Evolutionary conservation across 2,329 filamentous ascomycete species (phyloP).

Genomic region (Alternaria brassicicola): DNA sequence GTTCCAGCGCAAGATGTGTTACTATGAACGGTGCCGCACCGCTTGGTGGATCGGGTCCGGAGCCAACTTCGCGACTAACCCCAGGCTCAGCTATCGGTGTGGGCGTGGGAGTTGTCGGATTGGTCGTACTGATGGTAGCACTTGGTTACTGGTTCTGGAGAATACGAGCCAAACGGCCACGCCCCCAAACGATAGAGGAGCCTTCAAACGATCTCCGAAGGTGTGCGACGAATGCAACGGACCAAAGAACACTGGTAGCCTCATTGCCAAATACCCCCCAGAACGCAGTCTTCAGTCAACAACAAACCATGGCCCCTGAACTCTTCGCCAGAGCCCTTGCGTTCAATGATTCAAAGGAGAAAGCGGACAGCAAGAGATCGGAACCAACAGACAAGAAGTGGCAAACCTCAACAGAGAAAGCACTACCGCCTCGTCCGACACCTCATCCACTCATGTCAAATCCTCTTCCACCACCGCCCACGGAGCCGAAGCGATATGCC

Average conservation of each 20-base stretch:
- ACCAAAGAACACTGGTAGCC: conserved; percentile 34
- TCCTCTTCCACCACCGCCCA: conserved; percentile 25
- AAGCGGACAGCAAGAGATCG: not conserved
- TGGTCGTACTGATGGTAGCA: conserved; percentile 28
- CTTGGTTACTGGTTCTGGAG: conserved; percentile 34
- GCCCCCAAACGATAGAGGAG: conserved; percentile 23
- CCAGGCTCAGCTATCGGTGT: conserved; percentile 34
- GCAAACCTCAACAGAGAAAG: conserved; percentile 12
- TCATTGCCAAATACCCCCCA: conserved; percentile 35
- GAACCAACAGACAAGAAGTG: conserved; percentile 5
- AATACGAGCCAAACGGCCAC: conserved; percentile 19
- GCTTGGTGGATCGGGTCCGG: conserved; percentile 22
- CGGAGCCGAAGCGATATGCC: conserved; percentile 26
- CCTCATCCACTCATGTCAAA: conserved; percentile 16
- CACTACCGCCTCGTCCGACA: conserved; percentile 20
- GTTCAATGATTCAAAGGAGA: conserved; percentile 15
- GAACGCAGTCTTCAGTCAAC: conserved; percentile 18
- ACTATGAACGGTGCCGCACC: conserved; percentile 25
- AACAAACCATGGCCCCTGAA: conserved; percentile 15
- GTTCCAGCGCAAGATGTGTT: conserved; percentile 29
- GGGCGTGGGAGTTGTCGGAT: conserved; percentile 30
- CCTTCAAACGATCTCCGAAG: conserved; percentile 11
- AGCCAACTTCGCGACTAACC: conserved; percentile 26
- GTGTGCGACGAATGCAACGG: conserved; percentile 29
- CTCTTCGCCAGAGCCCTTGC: conserved; percentile 20